Conservation (phyloP, 1,284 basidiomycete species). For the Entoloma clypeatum region DNA sequence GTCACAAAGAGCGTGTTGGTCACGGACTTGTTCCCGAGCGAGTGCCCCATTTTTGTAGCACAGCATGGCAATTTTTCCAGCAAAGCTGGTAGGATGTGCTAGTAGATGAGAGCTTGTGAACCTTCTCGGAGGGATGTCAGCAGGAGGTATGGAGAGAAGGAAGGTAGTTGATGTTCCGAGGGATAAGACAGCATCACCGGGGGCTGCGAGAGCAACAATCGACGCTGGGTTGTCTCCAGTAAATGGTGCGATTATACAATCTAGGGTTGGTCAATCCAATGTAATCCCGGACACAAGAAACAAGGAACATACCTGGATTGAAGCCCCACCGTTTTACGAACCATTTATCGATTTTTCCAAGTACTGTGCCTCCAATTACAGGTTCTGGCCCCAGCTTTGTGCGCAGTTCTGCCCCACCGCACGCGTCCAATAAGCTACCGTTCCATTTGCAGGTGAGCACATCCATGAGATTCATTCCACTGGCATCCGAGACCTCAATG, state of each 20-base stretch:
- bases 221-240: constrained; percentile 94
- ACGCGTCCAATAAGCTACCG: constrained; percentile 53
- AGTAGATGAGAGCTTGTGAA: constrained; percentile 74
- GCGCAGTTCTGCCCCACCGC: constrained; percentile 63
- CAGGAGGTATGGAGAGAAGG: constrained; percentile 69
- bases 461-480: constrained; percentile 89
- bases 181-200: constrained; percentile 85
- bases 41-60: constrained; percentile 86
- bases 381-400: constrained; percentile 79
- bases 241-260: constrained; percentile 80
- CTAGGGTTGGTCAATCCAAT: constrained; percentile 29
- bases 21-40: constrained; percentile 76
- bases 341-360: constrained; percentile 68
- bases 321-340: constrained; percentile 80
- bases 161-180: constrained; percentile 92
- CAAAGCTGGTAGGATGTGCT: constrained; percentile 59
- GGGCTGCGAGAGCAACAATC: constrained; percentile 73
- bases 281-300: constrained; percentile 1
- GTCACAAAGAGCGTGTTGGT: constrained; percentile 56
- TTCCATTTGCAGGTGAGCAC: constrained; percentile 70
- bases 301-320: constrained; percentile 46
- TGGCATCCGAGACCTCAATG: constrained; percentile 80
- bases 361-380: constrained; percentile 62
- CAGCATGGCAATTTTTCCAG: constrained; percentile 72
- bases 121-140: constrained; percentile 56